Evolutionary conservation across 1,284 basidiomycete genomes (phyloP), one percentile per base, ranked within the genome.

Genomic region (Leccinum insolens): DNA sequence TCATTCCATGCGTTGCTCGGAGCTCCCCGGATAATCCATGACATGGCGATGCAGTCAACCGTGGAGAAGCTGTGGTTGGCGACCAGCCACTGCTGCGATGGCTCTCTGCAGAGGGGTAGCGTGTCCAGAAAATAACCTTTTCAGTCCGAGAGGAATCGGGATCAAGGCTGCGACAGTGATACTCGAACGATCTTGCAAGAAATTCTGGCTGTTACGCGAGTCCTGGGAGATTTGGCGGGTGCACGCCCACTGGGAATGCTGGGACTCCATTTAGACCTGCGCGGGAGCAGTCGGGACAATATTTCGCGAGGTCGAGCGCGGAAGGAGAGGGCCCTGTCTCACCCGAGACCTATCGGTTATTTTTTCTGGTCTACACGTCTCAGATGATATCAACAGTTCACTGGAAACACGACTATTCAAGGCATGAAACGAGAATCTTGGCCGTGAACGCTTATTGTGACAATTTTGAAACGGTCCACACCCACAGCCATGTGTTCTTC

Each of bases 351-450:
- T 17, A 17, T 44, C 44, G 44, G 17, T 8, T 17, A 9, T 44
- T 17, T 41, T 44, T 44, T 17, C 17, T 44, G 41, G 41, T 9
- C 17, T 44, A 44, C 8, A 44, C 7, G 17, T 44, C 8, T 44
- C 44, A 44, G 49, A 58, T 28, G 25, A 28, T 8, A 46, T 70
- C 46, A 44, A 14, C 46, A 4, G 3, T 17, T 49, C 59, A n/a
- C 49, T 52, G 25, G 11, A 17, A n/a, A 14, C 4, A 9, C 65
- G 3, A 39, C 34, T 39, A 41, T 68, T 73, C 34, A 7, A 61
- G 61, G 11, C 41, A 71, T 22, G 17, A 1, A 49, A 44, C 52
- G 68, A 63, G 39, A 17, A 68, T 73, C 68, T 46, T 46, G 6
- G 49, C 20, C 20, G 49, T 52, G 49, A 14, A 52, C 20, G 20